phyloP scores from a whole-genome alignment of 139 green algal genomes.

The Tetraselmis striata region DNA sequence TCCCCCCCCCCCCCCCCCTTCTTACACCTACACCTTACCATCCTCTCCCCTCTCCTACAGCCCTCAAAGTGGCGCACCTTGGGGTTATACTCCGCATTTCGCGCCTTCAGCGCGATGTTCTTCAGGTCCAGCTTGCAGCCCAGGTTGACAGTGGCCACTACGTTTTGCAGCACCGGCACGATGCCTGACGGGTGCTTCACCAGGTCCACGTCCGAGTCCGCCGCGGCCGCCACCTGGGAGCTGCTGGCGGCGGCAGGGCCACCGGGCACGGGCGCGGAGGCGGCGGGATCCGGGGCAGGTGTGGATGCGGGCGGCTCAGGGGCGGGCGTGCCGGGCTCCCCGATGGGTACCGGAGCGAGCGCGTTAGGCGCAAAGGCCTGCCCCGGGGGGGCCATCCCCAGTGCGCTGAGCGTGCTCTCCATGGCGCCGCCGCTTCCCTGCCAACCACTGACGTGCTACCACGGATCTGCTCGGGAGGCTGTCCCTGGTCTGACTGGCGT shows the following conservation, averaged over 20 bases:
- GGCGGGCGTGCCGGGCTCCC: neutral
- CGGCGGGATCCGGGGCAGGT: neutral
- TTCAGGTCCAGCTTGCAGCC: slow-evolving; percentile 18
- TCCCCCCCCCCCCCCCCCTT: no score
- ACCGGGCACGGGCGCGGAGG: no score
- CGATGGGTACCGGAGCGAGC: neutral
- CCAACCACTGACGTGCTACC: no score
- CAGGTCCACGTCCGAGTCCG: neutral
- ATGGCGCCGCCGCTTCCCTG: neutral
- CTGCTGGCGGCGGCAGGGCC: neutral
- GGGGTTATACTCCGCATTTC: slow-evolving; percentile 99
- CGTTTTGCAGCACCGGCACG: neutral
- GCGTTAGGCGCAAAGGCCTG: neutral
- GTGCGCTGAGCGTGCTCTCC: neutral
- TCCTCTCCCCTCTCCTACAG: no score
- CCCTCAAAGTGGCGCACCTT: slow-evolving; percentile 58
- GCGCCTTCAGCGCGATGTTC: slow-evolving; percentile 11
- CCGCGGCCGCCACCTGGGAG: neutral
- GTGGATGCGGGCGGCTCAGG: neutral
- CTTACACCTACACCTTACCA: no score
- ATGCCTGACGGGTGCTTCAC: neutral
- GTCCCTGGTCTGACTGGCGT: no score
- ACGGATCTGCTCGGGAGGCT: no score
- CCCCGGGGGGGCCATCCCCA: neutral
- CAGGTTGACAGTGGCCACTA: slow-evolving; percentile 11